Percentiles rank a stretch among this genome's conserved stretches.
Conservation (phyloP, 2,329 filamentous ascomycete genomes). For the Claviceps cyperi region DNA sequence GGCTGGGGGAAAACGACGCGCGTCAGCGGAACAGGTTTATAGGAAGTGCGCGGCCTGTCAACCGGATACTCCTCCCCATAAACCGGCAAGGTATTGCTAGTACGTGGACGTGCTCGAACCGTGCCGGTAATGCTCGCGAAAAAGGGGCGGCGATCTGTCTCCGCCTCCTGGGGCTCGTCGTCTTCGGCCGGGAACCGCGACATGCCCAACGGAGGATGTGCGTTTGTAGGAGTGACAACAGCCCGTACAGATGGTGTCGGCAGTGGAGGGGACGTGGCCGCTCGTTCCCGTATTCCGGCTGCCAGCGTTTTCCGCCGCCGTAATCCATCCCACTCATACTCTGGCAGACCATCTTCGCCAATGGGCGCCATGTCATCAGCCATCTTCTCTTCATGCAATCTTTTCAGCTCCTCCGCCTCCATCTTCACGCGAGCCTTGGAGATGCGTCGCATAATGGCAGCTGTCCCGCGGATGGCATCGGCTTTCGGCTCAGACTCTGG, state of each 20-base stretch:
- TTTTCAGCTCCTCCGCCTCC: conserved; percentile 65
- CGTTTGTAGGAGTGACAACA: conserved; percentile 10
- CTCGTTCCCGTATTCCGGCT: conserved; percentile 16
- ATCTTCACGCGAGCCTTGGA: conserved; percentile 62
- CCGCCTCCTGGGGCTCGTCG: conserved; percentile 37
- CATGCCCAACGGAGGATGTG: conserved; percentile 53
- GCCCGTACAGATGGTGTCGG: conserved; percentile 12
- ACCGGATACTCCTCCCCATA: conserved; percentile 23
- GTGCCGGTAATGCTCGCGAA: conserved; percentile 44
- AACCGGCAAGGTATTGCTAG: conserved; percentile 17
- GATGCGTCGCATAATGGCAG: conserved; percentile 72
- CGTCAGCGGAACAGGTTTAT: conserved; percentile 48
- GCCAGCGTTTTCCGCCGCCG: conserved; percentile 52
- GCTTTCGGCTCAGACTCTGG: conserved; percentile 94
- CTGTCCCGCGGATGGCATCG: conserved; percentile 83
- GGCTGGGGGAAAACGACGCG: conserved; percentile 40
- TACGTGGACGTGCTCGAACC: conserved; percentile 23
- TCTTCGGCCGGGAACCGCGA: conserved; percentile 59
- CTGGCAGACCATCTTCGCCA: conserved; percentile 54
- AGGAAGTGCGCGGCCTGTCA: conserved; percentile 35
- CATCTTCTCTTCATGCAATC: conserved; percentile 64
- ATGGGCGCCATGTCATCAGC: conserved; percentile 59
- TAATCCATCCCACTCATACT: conserved; percentile 82
- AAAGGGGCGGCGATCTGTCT: conserved; percentile 34
- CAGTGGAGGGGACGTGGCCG: conserved; percentile 13